These are phyloP conservation scores for Diaporthe vexans DNA, from an alignment of 2,329 filamentous ascomycete species.

Conservation along the genomic window DNA sequence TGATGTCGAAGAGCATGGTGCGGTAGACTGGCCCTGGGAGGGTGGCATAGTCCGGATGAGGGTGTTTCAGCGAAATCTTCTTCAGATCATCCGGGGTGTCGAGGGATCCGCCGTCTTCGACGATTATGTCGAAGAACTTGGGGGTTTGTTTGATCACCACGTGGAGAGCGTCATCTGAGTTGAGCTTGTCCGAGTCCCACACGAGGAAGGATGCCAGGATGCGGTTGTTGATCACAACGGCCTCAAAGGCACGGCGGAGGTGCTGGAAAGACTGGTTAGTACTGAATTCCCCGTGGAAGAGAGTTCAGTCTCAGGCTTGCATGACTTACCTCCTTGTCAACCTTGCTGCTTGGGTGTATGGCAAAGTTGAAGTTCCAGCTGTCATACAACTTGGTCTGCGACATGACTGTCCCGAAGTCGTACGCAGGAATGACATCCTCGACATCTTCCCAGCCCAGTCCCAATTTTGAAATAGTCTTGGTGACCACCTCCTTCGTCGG, in stretches of 20 bases:
- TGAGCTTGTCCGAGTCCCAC: constrained; percentile 27
- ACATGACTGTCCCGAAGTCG: constrained; percentile 31
- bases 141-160: constrained; percentile 30
- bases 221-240: constrained; percentile 36
- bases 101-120: constrained; percentile 31
- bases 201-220: constrained; percentile 38
- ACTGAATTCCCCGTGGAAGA: background rate
- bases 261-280: constrained; percentile 18
- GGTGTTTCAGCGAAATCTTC: constrained; percentile 14
- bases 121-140: constrained; percentile 35
- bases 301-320: too few relatives aligned
- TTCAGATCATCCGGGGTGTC: constrained; percentile 27
- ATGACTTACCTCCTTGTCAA: constrained; percentile 22
- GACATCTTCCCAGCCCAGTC: constrained; percentile 37
- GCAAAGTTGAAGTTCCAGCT: constrained; percentile 37
- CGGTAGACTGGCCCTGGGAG: constrained; percentile 34
- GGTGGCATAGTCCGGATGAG: constrained; percentile 30
- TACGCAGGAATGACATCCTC: constrained; percentile 38
- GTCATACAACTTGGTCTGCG: constrained; percentile 33
- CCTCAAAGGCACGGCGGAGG: constrained; percentile 34
- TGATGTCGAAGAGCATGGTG: constrained; percentile 33
- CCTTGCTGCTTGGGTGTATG: constrained; percentile 11
- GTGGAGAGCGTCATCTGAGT: constrained; percentile 31
- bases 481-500: constrained; percentile 34
- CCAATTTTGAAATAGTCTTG: constrained; percentile 26